Evolutionary conservation across 202 grass and related monocot species (phyloP), one percentile per base, ranked within the genome.

Genomic region (Carex sylvatica): DNA sequence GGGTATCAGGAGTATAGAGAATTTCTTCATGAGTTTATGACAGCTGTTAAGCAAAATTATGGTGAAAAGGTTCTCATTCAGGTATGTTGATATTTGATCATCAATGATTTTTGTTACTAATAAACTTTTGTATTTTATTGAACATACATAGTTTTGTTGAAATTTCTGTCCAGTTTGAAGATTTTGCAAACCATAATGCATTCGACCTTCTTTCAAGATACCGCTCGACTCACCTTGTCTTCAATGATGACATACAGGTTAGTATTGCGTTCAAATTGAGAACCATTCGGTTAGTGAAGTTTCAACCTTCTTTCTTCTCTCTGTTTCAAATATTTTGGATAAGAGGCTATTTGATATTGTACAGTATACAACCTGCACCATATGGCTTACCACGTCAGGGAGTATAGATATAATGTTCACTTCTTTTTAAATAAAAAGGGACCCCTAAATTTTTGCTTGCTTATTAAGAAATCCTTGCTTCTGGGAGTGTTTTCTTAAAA

Each of bases 181-280:
- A 98, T 75, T 95, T 95, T 6, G 95, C 92, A 62, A 98, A 98
- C 26, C 90, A 98, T 63, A 91, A 98, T 83, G 95, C 95, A 55
- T 95, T 98, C 87, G 84, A 87, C 23, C 92, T 95, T 88, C 95
- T 98, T 31, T 77, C 88, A n/a, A 98, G 89, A 80, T 98, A 98
- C 70, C 81, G 63, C 82, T 80, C 65, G 20, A 93, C 88, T 2
- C 92, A 98, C 85, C 95, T 98, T 63, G 92, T 93, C 35, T 98
- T 98, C 82, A 98, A 95, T 83, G 95, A 98, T 87, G 95, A 98
- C 83, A 98, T 98, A 82, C 95, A 95, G 95, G 95, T 97, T 49
- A 49, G 42, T 72, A 23, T 47, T 47, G 9, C 6, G 9, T 49
- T 72, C 12, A 49, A 14, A n/a, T 23, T 71, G 15, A 3, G 2